A percentile compares a stretch with the other conserved stretches of the same genome.
Evolutionary conservation across 805 yeast genomes (phyloP).

Genomic region (Zygosaccharomyces kombuchaensis): DNA sequence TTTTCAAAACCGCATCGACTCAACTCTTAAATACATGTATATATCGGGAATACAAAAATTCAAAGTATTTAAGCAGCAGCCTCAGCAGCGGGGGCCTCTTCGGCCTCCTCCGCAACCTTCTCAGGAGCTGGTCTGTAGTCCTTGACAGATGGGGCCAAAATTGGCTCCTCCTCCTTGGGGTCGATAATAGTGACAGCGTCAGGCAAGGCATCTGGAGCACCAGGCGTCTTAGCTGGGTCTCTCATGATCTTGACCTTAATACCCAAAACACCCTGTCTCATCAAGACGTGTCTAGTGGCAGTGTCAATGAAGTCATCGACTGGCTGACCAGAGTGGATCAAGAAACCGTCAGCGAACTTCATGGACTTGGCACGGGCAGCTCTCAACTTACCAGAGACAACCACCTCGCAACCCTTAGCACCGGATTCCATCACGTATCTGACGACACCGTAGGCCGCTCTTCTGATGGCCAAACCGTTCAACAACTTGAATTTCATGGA

Average conservation of each 20-base stretch:
- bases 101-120: slow-evolving; percentile 18
- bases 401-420: slow-evolving; percentile 99
- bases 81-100: slow-evolving; percentile 24
- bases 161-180: slow-evolving; percentile 89
- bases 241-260: slow-evolving; percentile 99
- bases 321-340: slow-evolving; percentile 99
- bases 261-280: slow-evolving; percentile 99
- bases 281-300: slow-evolving; percentile 98
- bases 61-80: slow-evolving; percentile 24
- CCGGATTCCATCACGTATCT: slow-evolving; percentile 99
- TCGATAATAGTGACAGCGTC: slow-evolving; percentile 89
- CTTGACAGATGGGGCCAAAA: slow-evolving; percentile 78
- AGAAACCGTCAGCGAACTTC: slow-evolving; percentile 99
- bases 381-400: slow-evolving; percentile 98
- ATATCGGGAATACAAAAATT: slow-evolving; percentile 19
- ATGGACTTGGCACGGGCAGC: slow-evolving; percentile 99
- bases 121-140: slow-evolving; percentile 52
- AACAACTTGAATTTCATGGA: slow-evolving; percentile 96
- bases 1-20: not conserved
- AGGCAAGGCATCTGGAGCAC: slow-evolving; percentile 90
- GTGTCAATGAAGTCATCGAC: slow-evolving; percentile 96
- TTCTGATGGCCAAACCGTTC: slow-evolving; percentile 98
- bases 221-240: slow-evolving; percentile 85
- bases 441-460: slow-evolving; percentile 99
- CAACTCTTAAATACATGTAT: not conserved